Evolutionary conservation across 2,329 filamentous ascomycete species (phyloP), one percentile per base, ranked within the genome.

Genomic region (Annulohypoxylon truncatum): DNA sequence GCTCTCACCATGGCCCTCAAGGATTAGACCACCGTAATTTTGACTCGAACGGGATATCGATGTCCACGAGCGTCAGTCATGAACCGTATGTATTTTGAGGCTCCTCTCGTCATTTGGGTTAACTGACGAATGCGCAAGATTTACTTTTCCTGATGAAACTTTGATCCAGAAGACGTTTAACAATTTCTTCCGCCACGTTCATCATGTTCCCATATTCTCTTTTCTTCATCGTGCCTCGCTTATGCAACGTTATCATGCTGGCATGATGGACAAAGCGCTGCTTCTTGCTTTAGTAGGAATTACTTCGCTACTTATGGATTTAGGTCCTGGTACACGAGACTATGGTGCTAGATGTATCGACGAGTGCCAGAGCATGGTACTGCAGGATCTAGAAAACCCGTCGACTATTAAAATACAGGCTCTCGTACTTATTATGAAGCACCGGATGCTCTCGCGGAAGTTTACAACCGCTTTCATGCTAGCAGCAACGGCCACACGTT

Each of bases 151-250:
- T 6, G 73, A 76, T 68, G 84, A 87, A 70, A 77, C 81, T 20
- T 73, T 87, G 24, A 84, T 85, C 40, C 78, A 82, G 52, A 82
- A 82, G 38, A 85, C 84, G 4, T 86, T 88, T 68, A 84, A 85
- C 70, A 82, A 83, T 69, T 88, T 87, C 77, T 88, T 88, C 74
- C 83, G 83, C 42, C 83, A 87, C 71, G 81, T 88, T 40, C 85
- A 88, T 75, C 86, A 88, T 66, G 85, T 88, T 54, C 84, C 86
- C 46, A 84, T 85, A 70, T 86, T 85, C 76, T 86, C 85, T 9
- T 88, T 88, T 61, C 76, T 88, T 13, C 86, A 88, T 70, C 84
- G 85, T 24, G 85, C 85, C 10, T 88, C 86, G 1, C 82, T 88
- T 22, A 87, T 87, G 84, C 85, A 87, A 72, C 81, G 85, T 28